Conservation (phyloP, 805 yeast genomes). For the Saturnispora dispora region DNA sequence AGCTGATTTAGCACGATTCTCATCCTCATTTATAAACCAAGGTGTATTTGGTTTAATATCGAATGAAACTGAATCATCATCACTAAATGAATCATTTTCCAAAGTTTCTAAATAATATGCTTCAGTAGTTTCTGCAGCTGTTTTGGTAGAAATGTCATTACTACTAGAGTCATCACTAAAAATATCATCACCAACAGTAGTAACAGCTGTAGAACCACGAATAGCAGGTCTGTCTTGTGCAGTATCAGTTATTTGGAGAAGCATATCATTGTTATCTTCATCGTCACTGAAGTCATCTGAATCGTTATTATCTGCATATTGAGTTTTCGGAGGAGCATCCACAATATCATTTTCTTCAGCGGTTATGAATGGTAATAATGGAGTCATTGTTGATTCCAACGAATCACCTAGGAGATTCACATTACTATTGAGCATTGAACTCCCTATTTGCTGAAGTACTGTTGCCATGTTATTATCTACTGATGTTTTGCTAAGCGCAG, state of each 20-base stretch:
- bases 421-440: not conserved
- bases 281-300: conserved; percentile 8
- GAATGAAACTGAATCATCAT: conserved; percentile 21
- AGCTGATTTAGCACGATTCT: conserved; percentile 33
- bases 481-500: not conserved
- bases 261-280: not conserved
- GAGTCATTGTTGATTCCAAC: not conserved
- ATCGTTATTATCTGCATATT: not conserved
- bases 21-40: conserved; percentile 10
- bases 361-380: not conserved
- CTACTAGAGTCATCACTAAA: conserved; percentile 27
- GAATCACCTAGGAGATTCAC: not conserved
- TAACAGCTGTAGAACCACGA: not conserved
- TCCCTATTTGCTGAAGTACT: conserved; percentile 5
- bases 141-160: conserved; percentile 12
- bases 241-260: not conserved
- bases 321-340: not conserved
- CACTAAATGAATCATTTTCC: conserved; percentile 19
- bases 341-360: not conserved
- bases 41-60: conserved; percentile 1
- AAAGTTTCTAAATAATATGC: not conserved
- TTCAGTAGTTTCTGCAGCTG: not conserved
- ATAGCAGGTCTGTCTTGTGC: not conserved
- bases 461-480: conserved; percentile 1
- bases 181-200: conserved; percentile 10